A percentile compares a stretch with the other conserved stretches of the same genome.
phyloP scores from a whole-genome alignment of 495 filamentous ascomycete genomes.

The Gamarada debralockiae region DNA sequence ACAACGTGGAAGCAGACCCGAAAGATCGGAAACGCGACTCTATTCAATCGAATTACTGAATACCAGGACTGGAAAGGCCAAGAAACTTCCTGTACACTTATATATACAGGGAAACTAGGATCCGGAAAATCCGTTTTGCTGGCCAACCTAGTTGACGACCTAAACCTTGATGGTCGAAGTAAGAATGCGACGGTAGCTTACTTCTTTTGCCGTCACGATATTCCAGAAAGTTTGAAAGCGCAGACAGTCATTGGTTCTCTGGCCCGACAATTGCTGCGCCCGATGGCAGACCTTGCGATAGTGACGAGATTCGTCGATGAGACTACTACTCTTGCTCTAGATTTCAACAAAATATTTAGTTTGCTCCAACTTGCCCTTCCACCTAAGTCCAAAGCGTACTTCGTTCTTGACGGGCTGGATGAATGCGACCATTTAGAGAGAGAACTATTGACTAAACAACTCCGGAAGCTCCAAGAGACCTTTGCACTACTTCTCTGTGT shows the following conservation, averaged over 20 bases:
- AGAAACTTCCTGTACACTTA: conserved; percentile 26
- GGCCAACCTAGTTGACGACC: conserved; percentile 40
- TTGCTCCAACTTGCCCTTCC: conserved; percentile 22
- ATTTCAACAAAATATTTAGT: conserved; percentile 21
- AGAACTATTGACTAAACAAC: conserved; percentile 21
- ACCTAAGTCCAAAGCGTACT: conserved; percentile 21
- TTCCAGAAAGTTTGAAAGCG: conserved; percentile 33
- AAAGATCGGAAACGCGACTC: conserved; percentile 33
- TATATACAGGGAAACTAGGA: conserved; percentile 38
- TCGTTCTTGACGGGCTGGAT: conserved; percentile 36
- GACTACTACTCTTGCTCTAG: conserved; percentile 7
- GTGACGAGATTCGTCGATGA: too few relatives aligned
- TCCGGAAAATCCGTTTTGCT: conserved; percentile 40
- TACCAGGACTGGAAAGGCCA: conserved; percentile 36
- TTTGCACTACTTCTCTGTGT: conserved; percentile 29
- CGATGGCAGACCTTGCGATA: conserved; percentile 17
- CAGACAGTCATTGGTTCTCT: conserved; percentile 36
- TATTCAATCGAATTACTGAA: conserved; percentile 24
- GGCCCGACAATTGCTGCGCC: conserved; percentile 33
- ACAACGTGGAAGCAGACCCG: conserved; percentile 39
- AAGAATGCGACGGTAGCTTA: conserved; percentile 27
- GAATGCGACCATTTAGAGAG: conserved; percentile 29
- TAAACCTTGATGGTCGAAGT: conserved; percentile 26
- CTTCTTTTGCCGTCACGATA: conserved; percentile 42
- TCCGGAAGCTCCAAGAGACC: conserved; percentile 25